Evolutionary conservation across 139 green algal genomes (phyloP).

Genomic region (Limnomonas spitsbergensis): DNA sequence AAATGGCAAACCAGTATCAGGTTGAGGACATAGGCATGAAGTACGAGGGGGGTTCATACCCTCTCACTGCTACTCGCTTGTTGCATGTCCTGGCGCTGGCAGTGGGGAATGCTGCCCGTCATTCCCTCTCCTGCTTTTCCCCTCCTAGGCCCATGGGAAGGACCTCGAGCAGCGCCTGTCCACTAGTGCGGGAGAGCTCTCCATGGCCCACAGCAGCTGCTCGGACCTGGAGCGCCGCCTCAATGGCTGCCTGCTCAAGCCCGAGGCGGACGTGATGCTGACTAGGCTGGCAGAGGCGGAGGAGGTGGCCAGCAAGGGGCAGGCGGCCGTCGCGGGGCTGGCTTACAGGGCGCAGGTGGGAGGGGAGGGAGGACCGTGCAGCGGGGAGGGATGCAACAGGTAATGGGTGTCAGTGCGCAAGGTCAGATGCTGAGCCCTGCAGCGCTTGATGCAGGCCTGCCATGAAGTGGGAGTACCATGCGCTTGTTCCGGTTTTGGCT

Average conservation of each 20-base stretch:
- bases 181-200: constrained; percentile 37
- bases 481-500: too few species aligned
- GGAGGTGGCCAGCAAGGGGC: constrained; percentile 21
- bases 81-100: neutral
- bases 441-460: too few species aligned
- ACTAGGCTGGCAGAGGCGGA: constrained; percentile 39
- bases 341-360: constrained; percentile 29
- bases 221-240: constrained; percentile 35
- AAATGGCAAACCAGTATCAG: too few species aligned
- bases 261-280: constrained; percentile 46
- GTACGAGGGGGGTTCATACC: too few species aligned
- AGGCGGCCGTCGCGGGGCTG: constrained; percentile 20
- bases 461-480: too few species aligned
- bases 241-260: constrained; percentile 32
- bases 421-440: too few species aligned
- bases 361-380: neutral
- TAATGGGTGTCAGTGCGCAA: too few species aligned
- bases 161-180: constrained; percentile 51
- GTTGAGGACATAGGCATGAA: too few species aligned
- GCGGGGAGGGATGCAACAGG: too few species aligned
- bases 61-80: too few species aligned
- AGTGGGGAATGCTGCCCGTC: neutral
- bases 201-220: constrained; percentile 27
- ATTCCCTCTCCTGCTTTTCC: too few species aligned
- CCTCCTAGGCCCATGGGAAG: constrained; percentile 23